phyloP scores from a whole-genome alignment of 78 protist species.

The Mantamonas sphyraenae region DNA sequence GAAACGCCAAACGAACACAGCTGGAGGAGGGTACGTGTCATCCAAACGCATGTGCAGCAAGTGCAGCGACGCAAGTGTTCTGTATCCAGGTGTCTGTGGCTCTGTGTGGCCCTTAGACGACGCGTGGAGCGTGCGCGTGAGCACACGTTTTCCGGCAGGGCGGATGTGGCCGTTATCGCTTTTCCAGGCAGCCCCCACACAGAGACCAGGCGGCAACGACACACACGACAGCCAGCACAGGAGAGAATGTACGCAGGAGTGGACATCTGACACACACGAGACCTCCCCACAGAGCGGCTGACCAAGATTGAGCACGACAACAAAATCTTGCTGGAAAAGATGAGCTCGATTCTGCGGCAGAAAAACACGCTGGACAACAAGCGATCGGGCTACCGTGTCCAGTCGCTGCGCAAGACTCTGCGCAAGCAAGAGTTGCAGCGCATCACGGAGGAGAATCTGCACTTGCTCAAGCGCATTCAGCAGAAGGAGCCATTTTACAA shows the following conservation, averaged over 20 bases:
- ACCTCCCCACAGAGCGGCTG: slow-evolving; percentile 3
- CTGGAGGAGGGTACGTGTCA: neutral
- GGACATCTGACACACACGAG: too few species aligned
- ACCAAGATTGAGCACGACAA: slow-evolving; percentile 15
- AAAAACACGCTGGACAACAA: slow-evolving; percentile 10
- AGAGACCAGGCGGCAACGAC: too few species aligned
- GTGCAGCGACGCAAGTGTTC: neutral
- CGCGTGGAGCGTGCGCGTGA: too few species aligned
- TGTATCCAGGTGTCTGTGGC: too few species aligned
- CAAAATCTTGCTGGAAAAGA: slow-evolving; percentile 17
- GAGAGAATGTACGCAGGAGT: too few species aligned
- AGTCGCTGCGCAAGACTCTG: too few species aligned
- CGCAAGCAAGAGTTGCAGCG: slow-evolving; percentile 17
- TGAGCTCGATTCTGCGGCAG: neutral
- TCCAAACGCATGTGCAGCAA: neutral
- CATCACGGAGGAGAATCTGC: slow-evolving; percentile 20
- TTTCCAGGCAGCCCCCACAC: too few species aligned
- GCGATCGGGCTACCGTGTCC: too few species aligned
- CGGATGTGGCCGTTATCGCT: too few species aligned
- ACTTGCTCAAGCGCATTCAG: slow-evolving; percentile 11
- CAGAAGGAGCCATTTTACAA: slow-evolving; percentile 18
- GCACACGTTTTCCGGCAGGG: too few species aligned
- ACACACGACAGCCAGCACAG: too few species aligned
- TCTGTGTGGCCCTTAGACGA: too few species aligned
- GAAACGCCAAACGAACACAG: slow-evolving; percentile 12